Evolutionary conservation across 352 stramenopile species (phyloP).

Genomic region (Globisporangium cylindrosporum): DNA sequence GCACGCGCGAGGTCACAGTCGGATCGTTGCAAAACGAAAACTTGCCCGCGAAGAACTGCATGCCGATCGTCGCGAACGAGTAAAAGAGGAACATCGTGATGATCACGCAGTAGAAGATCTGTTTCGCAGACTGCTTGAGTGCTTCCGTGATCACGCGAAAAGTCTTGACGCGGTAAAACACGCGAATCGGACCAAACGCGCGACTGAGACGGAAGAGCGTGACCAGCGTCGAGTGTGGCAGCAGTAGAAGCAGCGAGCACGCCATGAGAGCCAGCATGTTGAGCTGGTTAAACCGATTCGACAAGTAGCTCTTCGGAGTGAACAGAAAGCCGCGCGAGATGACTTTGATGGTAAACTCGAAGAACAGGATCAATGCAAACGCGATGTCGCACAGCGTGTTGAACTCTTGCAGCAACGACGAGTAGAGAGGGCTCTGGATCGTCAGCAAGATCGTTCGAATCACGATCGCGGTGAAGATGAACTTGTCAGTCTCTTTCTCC

Average conservation of each 20-base stretch:
- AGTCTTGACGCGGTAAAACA: conserved; percentile 84
- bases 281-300: conserved; percentile 79
- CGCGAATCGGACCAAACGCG: conserved; percentile 77
- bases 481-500: conserved; percentile 83
- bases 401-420: conserved; percentile 75
- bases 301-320: conserved; percentile 78
- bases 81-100: conserved; percentile 82
- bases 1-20: conserved; percentile 29
- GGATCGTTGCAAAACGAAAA: conserved; percentile 84
- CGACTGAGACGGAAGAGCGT: conserved; percentile 70
- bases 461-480: conserved; percentile 80
- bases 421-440: conserved; percentile 77
- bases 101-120: conserved; percentile 82
- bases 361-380: conserved; percentile 70
- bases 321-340: conserved; percentile 76
- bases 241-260: conserved; percentile 66
- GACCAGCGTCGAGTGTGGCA: conserved; percentile 74
- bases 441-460: conserved; percentile 73
- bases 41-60: conserved; percentile 81
- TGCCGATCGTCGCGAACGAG: conserved; percentile 80
- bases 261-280: conserved; percentile 82
- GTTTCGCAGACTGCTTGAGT: conserved; percentile 63
- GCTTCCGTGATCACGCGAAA: conserved; percentile 85
- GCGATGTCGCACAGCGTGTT: conserved; percentile 68
- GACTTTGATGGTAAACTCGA: conserved; percentile 86